Evolutionary conservation across 768 basidiomycete species (phyloP).

Genomic region (Mycena albidolilacea): DNA sequence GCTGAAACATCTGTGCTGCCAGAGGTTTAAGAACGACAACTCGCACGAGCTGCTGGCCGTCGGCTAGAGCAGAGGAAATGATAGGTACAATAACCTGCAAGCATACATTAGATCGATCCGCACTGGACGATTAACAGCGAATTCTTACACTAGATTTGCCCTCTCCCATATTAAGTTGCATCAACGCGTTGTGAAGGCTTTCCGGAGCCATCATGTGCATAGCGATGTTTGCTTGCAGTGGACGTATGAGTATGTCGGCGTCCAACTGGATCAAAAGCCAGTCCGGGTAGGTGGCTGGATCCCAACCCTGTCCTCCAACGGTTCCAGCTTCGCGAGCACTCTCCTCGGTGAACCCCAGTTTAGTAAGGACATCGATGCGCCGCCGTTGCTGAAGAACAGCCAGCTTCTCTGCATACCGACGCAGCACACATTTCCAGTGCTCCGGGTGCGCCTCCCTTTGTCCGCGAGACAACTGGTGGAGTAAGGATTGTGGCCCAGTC

Average conservation of each 20-base stretch:
- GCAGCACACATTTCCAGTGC: conserved; percentile 4
- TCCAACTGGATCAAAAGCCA: conserved; percentile 64
- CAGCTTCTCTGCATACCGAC: conserved; percentile 15
- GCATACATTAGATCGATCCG: not conserved
- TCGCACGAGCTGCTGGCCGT: conserved; percentile 61
- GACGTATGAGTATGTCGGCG: conserved; percentile 56
- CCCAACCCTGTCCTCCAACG: conserved; percentile 20
- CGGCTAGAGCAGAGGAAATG: conserved; percentile 55
- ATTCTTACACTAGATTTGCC: conserved; percentile 61
- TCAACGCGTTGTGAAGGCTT: conserved; percentile 51
- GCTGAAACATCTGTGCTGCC: conserved; percentile 62
- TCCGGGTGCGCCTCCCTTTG: not conserved
- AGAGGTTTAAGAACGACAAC: conserved; percentile 67
- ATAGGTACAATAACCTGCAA: conserved; percentile 62
- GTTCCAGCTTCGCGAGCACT: not conserved
- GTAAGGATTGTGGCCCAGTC: conserved; percentile 4
- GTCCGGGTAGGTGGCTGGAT: conserved; percentile 49
- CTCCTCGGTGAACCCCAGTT: not conserved
- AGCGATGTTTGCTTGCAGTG: conserved; percentile 51
- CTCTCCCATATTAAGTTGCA: conserved; percentile 74
- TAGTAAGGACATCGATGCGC: not conserved
- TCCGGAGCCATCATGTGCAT: conserved; percentile 54
- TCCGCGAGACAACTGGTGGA: conserved; percentile 22
- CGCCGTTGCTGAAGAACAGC: conserved; percentile 6
- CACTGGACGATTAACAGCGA: not conserved